Conservation (phyloP, 2,329 filamentous ascomycete species). For the Pestalotiopsis sp. region DNA sequence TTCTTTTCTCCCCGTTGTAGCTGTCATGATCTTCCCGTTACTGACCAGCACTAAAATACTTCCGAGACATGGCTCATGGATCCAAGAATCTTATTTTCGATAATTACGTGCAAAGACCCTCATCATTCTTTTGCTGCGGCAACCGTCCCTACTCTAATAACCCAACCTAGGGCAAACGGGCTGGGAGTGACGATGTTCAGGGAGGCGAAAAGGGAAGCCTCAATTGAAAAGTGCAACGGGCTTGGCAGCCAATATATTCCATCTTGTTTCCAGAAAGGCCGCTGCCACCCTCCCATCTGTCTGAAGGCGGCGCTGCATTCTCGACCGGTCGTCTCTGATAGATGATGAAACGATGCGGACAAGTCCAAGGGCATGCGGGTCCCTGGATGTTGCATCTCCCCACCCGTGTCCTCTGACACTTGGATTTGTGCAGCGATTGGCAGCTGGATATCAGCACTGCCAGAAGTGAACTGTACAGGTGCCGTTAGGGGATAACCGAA, state of each 20-base stretch:
- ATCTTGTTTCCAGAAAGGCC: slow-evolving; percentile 3
- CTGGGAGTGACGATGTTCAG: background rate
- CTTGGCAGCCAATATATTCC: slow-evolving; percentile 2
- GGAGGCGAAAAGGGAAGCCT: background rate
- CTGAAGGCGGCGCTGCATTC: background rate
- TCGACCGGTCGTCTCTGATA: slow-evolving; percentile 11
- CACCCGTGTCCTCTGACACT: slow-evolving; percentile 15
- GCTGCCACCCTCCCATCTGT: background rate
- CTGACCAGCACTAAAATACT: background rate
- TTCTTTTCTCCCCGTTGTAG: background rate
- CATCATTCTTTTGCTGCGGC: background rate
- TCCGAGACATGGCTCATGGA: background rate
- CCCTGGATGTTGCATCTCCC: background rate
- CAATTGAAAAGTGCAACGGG: background rate
- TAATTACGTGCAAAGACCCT: background rate
- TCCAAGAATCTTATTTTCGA: background rate
- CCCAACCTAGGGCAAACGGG: background rate
- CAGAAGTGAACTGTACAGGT: too few species aligned
- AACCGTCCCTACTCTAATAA: background rate
- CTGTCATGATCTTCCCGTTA: background rate
- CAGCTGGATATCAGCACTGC: too few species aligned
- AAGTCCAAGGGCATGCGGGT: slow-evolving; percentile 1
- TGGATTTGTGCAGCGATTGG: background rate
- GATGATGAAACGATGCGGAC: slow-evolving; percentile 25
- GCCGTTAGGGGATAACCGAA: too few species aligned